A percentile compares a stretch with the other conserved stretches of the same genome.
Conservation (phyloP, 192 early-diverging fungal species). For the Funneliformis geosporum region DNA sequence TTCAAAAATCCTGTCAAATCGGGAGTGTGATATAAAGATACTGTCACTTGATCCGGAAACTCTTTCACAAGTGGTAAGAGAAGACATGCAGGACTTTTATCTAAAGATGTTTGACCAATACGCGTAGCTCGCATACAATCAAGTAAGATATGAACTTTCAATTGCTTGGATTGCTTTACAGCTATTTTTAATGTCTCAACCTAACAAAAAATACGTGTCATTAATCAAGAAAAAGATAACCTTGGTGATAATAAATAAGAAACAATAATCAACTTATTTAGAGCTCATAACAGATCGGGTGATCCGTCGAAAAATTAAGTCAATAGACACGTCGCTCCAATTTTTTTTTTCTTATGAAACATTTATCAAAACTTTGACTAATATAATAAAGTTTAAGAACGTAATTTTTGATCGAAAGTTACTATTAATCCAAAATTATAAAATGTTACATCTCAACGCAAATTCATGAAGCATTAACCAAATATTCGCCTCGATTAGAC, state of each 20-base stretch:
- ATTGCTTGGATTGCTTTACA: conserved; percentile 45
- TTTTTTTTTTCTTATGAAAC: no score
- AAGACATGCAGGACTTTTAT: conserved; percentile 67
- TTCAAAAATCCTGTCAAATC: conserved; percentile 71
- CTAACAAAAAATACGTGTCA: conserved; percentile 37
- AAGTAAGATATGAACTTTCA: conserved; percentile 77
- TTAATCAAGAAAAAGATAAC: neutral
- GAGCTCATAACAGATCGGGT: no score
- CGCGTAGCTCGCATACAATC: conserved; percentile 90
- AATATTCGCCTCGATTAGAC: no score
- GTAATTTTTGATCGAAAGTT: no score
- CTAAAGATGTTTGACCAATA: conserved; percentile 35
- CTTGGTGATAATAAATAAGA: neutral
- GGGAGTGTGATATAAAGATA: conserved; percentile 90
- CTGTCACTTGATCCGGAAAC: conserved; percentile 63
- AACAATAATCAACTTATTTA: neutral
- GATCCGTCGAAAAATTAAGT: neutral
- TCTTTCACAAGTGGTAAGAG: conserved; percentile 62
- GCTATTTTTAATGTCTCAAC: conserved; percentile 61
- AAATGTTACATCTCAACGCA: no score
- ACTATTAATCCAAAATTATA: no score
- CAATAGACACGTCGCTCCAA: neutral
- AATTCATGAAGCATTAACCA: no score
- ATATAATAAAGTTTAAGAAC: no score
- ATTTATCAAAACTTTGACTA: neutral